Evolutionary conservation across 2,329 filamentous ascomycete genomes (phyloP).

Genomic region (Cytospora leucostoma): DNA sequence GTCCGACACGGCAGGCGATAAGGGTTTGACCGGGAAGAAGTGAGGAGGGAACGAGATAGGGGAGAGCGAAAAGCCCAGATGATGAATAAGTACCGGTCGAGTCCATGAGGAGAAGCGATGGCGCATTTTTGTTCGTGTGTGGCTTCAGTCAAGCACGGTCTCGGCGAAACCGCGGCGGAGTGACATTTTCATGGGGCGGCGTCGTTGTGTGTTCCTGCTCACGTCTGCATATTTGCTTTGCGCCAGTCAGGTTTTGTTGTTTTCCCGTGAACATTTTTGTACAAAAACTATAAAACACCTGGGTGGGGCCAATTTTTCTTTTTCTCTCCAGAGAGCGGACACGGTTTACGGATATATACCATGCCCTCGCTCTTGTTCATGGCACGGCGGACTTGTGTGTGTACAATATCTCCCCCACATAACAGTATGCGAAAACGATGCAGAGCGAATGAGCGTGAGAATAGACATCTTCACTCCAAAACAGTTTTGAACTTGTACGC

Average conservation of each 20-base stretch:
- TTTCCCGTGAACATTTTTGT: neutral
- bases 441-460: slow-evolving; percentile 10
- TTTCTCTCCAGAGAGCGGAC: slow-evolving; percentile 2
- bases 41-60: neutral
- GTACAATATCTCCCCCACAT: slow-evolving; percentile 14
- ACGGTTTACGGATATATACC: neutral
- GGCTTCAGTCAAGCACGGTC: neutral
- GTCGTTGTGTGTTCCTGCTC: neutral
- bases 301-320: neutral
- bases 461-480: slow-evolving; percentile 28
- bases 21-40: neutral
- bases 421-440: slow-evolving; percentile 16
- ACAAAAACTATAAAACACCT: neutral
- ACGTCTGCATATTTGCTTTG: neutral
- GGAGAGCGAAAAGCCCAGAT: neutral
- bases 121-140: neutral
- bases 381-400: neutral
- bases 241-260: neutral
- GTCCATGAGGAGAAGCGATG: neutral
- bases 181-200: neutral
- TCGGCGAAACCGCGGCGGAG: neutral
- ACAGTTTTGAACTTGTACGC: neutral
- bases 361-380: neutral
- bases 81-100: neutral
- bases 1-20: too few species aligned